A percentile compares a stretch with the other conserved stretches of the same genome.
phyloP scores from a whole-genome alignment of 1,139 yeast species.

The Keqinozyma sinolaborantium region DNA sequence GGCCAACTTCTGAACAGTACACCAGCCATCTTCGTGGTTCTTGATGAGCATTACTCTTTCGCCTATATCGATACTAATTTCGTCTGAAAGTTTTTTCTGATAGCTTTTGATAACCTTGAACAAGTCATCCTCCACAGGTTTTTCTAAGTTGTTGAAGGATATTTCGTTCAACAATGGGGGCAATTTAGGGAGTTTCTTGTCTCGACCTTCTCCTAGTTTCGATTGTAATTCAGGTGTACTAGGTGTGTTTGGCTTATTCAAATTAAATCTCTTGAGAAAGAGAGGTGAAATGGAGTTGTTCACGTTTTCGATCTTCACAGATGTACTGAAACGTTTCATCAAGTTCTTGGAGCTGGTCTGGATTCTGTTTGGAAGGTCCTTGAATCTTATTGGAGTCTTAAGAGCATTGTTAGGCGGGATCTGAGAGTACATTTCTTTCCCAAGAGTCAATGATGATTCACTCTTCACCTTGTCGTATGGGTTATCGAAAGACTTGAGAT shows the following conservation, averaged over 20 bases:
- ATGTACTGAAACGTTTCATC: constrained; percentile 8
- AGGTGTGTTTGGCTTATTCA: constrained; percentile 15
- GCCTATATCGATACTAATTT: constrained; percentile 28
- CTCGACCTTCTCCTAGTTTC: background rate
- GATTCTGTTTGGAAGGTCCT: constrained; percentile 8
- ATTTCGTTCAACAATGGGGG: constrained; percentile 7
- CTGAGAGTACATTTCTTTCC: background rate
- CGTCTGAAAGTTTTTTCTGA: constrained; percentile 28
- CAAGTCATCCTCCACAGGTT: constrained; percentile 8
- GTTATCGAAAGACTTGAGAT: constrained; percentile 1
- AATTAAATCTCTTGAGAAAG: constrained; percentile 31
- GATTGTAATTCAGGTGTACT: constrained; percentile 4
- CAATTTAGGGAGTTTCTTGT: constrained; percentile 13
- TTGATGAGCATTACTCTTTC: constrained; percentile 25
- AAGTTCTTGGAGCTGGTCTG: constrained; percentile 7
- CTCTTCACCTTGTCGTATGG: background rate
- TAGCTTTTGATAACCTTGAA: constrained; percentile 25
- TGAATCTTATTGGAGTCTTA: constrained; percentile 11
- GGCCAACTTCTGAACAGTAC: constrained; percentile 18
- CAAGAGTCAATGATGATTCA: background rate
- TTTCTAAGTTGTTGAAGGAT: constrained; percentile 11
- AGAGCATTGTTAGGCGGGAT: background rate
- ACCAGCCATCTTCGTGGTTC: constrained; percentile 41
- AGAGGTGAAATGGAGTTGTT: constrained; percentile 28
- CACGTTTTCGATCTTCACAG: constrained; percentile 15